Evolutionary conservation across 148 eudicot genomes (phyloP).

Genomic region (Silene conica): DNA sequence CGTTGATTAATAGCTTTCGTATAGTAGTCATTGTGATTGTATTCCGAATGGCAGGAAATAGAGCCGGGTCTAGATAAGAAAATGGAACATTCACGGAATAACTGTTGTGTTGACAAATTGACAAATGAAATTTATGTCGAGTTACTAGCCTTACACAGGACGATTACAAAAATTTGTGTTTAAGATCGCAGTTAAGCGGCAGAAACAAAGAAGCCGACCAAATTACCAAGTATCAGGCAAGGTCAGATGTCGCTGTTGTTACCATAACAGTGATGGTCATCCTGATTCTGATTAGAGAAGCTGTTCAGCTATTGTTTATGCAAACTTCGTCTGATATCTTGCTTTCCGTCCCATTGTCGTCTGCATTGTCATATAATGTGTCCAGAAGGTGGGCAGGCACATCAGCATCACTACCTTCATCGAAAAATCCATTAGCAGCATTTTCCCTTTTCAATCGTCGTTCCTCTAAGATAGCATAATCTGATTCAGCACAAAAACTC

Average conservation of each 20-base stretch:
- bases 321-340: not conserved
- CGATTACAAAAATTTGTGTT: not conserved
- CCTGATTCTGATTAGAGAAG: constrained; percentile 1
- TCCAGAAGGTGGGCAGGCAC: constrained; percentile 60
- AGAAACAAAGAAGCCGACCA: not conserved
- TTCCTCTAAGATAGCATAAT: constrained; percentile 62
- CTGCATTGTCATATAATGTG: constrained; percentile 40
- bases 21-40: not conserved
- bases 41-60: no score
- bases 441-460: constrained; percentile 66
- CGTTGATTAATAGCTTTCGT: no score
- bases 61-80: not conserved
- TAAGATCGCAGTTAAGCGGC: constrained; percentile 1
- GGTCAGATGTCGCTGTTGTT: not conserved
- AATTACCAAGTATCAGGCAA: not conserved
- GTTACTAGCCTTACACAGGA: not conserved
- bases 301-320: not conserved
- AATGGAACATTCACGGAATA: not conserved
- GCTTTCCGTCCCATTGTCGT: constrained; percentile 5
- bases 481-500: constrained; percentile 58
- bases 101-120: not conserved
- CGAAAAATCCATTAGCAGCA: constrained; percentile 63
- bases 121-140: not conserved
- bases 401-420: constrained; percentile 40
- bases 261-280: constrained; percentile 2